Conservation (phyloP, 1,284 basidiomycete species). For the Binderoboletus segoi region DNA sequence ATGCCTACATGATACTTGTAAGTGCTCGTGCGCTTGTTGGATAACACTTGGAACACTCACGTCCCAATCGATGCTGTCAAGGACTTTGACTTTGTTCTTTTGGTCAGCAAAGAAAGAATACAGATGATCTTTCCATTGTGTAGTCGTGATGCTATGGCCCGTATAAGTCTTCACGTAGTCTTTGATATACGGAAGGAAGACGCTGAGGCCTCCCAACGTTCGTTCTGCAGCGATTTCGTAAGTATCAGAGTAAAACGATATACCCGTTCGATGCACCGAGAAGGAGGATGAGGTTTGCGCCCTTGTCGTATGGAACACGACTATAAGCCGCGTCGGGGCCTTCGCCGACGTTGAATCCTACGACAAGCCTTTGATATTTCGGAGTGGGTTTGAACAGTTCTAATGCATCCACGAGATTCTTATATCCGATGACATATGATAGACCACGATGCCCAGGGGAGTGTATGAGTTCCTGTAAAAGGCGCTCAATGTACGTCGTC, state of each 20-base stretch:
- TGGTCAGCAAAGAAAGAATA: constrained; percentile 76
- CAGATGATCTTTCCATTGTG: constrained; percentile 87
- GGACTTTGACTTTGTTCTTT: constrained; percentile 65
- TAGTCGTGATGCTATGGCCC: constrained; percentile 87
- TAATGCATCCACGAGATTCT: constrained; percentile 75
- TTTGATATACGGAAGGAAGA: constrained; percentile 79
- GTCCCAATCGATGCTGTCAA: constrained; percentile 83
- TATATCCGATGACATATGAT: constrained; percentile 76
- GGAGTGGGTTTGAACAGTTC: constrained; percentile 59
- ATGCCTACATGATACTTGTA: constrained; percentile 51
- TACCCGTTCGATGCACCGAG: constrained; percentile 46
- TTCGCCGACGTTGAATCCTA: constrained; percentile 81
- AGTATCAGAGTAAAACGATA: not conserved
- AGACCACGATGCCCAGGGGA: constrained; percentile 82
- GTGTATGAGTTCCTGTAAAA: constrained; percentile 77
- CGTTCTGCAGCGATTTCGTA: constrained; percentile 52
- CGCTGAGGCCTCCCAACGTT: constrained; percentile 84
- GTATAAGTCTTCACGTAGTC: constrained; percentile 81
- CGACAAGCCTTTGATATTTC: constrained; percentile 85
- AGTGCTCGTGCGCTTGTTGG: not conserved
- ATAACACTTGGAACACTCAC: constrained; percentile 42
- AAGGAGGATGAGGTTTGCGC: constrained; percentile 44
- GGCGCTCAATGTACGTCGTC: constrained; percentile 93
- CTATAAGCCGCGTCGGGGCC: constrained; percentile 63
- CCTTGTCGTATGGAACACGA: constrained; percentile 34